Evolutionary conservation across 108 stramenopile species (phyloP).

Genomic region (Cyclotella baltica): DNA sequence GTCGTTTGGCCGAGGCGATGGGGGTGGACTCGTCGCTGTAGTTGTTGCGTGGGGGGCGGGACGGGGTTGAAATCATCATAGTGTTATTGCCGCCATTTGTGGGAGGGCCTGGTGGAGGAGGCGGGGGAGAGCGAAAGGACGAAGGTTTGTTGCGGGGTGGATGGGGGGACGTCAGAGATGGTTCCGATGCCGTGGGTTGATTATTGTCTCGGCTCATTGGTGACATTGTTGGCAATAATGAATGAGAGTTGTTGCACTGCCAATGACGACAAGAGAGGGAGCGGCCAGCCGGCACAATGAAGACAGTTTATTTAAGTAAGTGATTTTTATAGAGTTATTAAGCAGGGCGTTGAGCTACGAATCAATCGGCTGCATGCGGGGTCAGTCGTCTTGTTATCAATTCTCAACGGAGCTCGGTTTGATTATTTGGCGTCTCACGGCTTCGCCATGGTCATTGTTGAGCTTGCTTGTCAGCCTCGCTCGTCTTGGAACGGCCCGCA

Average conservation of each 20-base stretch:
- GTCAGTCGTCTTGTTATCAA: neutral
- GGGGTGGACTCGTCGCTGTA: constrained; percentile 5
- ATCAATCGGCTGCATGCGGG: neutral
- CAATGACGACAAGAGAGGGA: neutral
- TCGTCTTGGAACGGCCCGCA: neutral
- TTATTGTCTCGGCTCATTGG: constrained; percentile 10
- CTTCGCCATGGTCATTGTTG: constrained; percentile 7
- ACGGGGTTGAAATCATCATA: too few relatives aligned
- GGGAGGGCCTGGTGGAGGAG: neutral
- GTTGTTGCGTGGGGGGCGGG: constrained; percentile 9
- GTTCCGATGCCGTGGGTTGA: neutral
- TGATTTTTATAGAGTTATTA: too few relatives aligned
- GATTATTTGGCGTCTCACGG: too few relatives aligned
- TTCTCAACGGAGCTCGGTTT: neutral
- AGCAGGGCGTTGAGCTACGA: too few relatives aligned
- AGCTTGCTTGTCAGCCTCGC: neutral
- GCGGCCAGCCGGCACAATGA: neutral
- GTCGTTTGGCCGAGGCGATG: constrained; percentile 11
- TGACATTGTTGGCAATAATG: neutral
- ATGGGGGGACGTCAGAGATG: neutral
- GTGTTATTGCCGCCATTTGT: neutral
- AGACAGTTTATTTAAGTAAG: neutral
- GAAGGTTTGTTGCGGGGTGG: neutral
- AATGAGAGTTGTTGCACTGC: too few relatives aligned
- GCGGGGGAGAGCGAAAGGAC: neutral